These are phyloP conservation scores for Astragalus membranaceus DNA, from an alignment of 306 rosid genomes.

Conservation along the genomic window DNA sequence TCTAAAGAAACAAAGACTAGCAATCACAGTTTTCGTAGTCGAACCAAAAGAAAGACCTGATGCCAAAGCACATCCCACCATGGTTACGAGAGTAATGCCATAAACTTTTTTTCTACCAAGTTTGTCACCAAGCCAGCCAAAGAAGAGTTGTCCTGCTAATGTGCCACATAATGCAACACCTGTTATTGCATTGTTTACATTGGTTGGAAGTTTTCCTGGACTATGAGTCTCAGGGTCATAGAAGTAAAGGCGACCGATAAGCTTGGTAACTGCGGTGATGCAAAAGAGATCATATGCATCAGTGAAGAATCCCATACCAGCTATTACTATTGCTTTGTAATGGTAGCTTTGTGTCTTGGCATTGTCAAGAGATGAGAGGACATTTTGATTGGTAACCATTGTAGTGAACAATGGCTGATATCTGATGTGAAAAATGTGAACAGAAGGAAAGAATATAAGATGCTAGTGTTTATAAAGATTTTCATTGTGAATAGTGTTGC, in stretches of 20 bases:
- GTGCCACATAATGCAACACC: conserved; percentile 52
- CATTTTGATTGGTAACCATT: conserved; percentile 29
- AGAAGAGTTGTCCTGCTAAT: conserved; percentile 50
- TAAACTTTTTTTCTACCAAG: conserved; percentile 53
- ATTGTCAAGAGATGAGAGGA: conserved; percentile 47
- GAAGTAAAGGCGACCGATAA: conserved; percentile 49
- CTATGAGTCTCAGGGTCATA: conserved; percentile 17
- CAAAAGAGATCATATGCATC: conserved; percentile 63
- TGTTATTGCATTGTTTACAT: conserved; percentile 44
- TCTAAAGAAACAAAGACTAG: conserved; percentile 47
- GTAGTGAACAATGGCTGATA: conserved; percentile 3
- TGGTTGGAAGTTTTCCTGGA: conserved; percentile 38
- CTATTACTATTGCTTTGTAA: conserved; percentile 45
- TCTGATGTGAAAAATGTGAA: neutral
- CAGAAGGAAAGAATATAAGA: neutral
- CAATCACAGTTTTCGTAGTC: conserved; percentile 35
- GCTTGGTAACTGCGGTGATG: conserved; percentile 47
- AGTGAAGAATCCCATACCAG: conserved; percentile 64
- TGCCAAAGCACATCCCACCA: conserved; percentile 52
- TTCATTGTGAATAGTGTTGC: neutral
- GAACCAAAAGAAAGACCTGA: conserved; percentile 57
- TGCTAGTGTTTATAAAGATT: conserved; percentile 4
- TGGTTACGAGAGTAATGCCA: conserved; percentile 45
- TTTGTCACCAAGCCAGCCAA: conserved; percentile 64
- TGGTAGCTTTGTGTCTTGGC: conserved; percentile 54